These are phyloP conservation scores for Tuber borchii DNA, from an alignment of 495 filamentous ascomycete species.

Conservation along the genomic window DNA sequence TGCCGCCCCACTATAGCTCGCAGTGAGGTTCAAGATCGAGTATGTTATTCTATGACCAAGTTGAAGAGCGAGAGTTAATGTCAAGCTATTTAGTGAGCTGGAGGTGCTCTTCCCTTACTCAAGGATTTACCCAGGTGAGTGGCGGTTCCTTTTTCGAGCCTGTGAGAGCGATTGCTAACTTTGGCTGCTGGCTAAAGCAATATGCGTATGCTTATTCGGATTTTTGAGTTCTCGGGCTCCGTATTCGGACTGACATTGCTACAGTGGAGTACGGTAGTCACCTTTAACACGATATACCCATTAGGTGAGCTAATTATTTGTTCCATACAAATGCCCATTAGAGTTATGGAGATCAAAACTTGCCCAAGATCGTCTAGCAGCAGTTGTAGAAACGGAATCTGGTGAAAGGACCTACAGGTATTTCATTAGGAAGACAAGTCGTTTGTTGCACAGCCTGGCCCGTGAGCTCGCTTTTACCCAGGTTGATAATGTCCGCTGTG, in stretches of 20 bases:
- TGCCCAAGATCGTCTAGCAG: too few relatives aligned
- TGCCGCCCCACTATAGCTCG: slow-evolving; percentile 40
- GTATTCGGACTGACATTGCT: slow-evolving; percentile 9
- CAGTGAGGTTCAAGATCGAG: slow-evolving; percentile 97
- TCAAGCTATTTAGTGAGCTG: slow-evolving; percentile 60
- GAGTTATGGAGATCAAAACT: too few relatives aligned
- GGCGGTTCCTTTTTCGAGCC: neutral
- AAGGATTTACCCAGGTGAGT: slow-evolving; percentile 77
- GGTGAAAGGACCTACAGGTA: too few relatives aligned
- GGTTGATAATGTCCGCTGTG: too few relatives aligned
- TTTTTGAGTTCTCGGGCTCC: neutral
- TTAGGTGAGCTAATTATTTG: too few relatives aligned
- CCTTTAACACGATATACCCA: too few relatives aligned
- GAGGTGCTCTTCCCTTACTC: slow-evolving; percentile 96
- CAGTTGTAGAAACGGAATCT: too few relatives aligned
- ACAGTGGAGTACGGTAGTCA: too few relatives aligned
- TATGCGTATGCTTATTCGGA: slow-evolving; percentile 59
- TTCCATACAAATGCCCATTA: too few relatives aligned
- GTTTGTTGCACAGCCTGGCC: too few relatives aligned
- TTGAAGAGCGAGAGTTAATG: neutral
- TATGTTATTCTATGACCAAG: slow-evolving; percentile 44
- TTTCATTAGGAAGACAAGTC: too few relatives aligned
- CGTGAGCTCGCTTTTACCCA: too few relatives aligned
- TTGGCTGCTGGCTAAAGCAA: slow-evolving; percentile 55
- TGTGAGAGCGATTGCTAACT: slow-evolving; percentile 8